Conservation (phyloP, 306 rosid genomes). For the Vigna mungo region DNA sequence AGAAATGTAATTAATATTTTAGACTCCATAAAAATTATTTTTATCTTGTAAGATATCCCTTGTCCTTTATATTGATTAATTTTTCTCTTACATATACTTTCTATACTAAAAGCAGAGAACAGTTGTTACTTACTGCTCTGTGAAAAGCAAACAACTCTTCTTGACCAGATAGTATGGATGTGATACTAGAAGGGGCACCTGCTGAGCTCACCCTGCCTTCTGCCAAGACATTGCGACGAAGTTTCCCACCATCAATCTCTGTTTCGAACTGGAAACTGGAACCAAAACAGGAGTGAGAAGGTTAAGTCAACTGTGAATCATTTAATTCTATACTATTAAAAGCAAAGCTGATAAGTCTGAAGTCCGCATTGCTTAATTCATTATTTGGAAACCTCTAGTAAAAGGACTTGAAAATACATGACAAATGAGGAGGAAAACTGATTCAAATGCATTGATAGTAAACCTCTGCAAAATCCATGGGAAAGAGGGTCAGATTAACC, state of each 20-base stretch:
- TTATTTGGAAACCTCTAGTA: conserved; percentile 15
- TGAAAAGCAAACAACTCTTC: conserved; percentile 97
- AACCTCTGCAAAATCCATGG: no score
- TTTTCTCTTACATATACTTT: background rate
- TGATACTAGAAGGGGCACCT: conserved; percentile 71
- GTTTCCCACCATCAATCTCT: conserved; percentile 83
- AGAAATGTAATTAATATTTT: background rate
- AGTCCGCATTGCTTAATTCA: conserved; percentile 13
- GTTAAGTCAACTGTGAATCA: conserved; percentile 41
- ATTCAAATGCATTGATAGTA: no score
- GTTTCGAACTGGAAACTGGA: conserved; percentile 97
- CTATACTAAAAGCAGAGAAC: conserved; percentile 23
- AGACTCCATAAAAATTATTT: background rate
- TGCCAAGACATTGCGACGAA: conserved; percentile 82
- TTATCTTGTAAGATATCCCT: background rate
- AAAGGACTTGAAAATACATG: background rate
- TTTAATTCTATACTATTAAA: conserved; percentile 24
- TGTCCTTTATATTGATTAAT: background rate
- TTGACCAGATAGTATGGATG: conserved; percentile 85
- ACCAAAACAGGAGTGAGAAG: conserved; percentile 40
- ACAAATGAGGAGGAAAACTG: no score
- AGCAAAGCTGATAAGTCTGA: conserved; percentile 29
- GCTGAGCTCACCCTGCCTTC: conserved; percentile 79
- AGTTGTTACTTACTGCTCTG: conserved; percentile 78
- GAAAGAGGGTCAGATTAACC: no score